Percentiles rank a stretch among this genome's conserved stretches.
Conservation (phyloP, 176 grass and related monocot genomes). For the Avena eriantha region DNA sequence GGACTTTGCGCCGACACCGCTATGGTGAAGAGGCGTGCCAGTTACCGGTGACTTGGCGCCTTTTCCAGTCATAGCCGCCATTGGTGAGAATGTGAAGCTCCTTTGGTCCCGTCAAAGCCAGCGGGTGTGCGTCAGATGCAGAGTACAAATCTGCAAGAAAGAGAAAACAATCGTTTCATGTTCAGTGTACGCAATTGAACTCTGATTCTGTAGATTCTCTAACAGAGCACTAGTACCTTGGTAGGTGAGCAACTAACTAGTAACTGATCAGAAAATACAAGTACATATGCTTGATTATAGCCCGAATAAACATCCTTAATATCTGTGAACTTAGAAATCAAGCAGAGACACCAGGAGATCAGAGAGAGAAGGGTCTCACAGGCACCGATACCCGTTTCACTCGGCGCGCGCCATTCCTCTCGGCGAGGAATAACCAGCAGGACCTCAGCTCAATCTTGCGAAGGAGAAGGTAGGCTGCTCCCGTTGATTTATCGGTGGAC, state of each 20-base stretch:
- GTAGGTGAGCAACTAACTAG: not conserved
- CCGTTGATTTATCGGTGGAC: not conserved
- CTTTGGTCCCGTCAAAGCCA: not conserved
- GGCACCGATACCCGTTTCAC: not conserved
- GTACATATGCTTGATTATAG: not conserved
- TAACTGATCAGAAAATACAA: not conserved
- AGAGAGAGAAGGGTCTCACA: conserved; percentile 26
- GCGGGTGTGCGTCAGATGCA: not conserved
- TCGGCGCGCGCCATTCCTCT: not conserved
- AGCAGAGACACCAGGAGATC: too few relatives aligned
- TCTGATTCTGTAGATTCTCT: not conserved
- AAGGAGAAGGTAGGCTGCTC: not conserved
- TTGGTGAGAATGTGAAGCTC: not conserved
- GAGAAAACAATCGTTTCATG: not conserved
- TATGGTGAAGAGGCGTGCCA: not conserved
- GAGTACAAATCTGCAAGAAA: conserved; percentile 24
- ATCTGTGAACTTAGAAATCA: not conserved
- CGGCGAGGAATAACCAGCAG: not conserved
- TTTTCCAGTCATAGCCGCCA: conserved; percentile 35
- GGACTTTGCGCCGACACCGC: conserved; percentile 14
- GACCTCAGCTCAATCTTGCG: not conserved
- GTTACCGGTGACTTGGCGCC: not conserved
- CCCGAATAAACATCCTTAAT: not conserved
- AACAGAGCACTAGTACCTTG: not conserved
- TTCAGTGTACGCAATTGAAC: too few relatives aligned